Evolutionary conservation across 2,329 filamentous ascomycete species (phyloP), one percentile per base, ranked within the genome.

Genomic region (Aspergillus persii): DNA sequence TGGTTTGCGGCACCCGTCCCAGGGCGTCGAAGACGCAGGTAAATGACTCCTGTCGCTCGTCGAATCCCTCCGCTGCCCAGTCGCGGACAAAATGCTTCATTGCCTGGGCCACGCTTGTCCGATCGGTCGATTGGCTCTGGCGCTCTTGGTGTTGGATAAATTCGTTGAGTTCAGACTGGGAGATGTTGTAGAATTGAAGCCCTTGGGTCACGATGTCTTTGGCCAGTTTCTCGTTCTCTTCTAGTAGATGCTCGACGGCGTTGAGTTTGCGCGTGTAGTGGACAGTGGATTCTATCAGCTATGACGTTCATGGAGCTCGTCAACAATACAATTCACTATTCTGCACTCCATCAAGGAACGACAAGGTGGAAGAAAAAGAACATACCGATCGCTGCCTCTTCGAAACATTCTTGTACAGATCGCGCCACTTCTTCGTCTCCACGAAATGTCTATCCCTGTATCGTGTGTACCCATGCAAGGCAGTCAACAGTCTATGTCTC

Each of bases 1-100:
- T 56, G 3, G 29, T 52, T 18, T 51, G 57, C 11, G 54, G 50
- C 23, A 61, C 59, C 11, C n/a, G 50, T 30, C 54, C 44, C 11
- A 78, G 61, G 0, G 67, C 67, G 8, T 61, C 61, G 11, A 77
- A 49, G 3, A 78, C 67, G 55, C 71, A 76, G 1, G 67, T 68
- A 47, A 76, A 78, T 0, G 73, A 69, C 12, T 75, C 73, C 0
- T 77, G 66, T 1, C 83, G 74, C 61, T 86, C 83, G 41, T 76
- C 69, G 0, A 63, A 59, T 0, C 83, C 84, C 12, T 81, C 77
- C 0, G 69, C 71, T 0, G 83, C 79, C 84, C 84, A 86, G 65
- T 86, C 84, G 4, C 84, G 76, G 2, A 86, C 82, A 58, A 81
- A 82, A 63, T 86, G 84, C 66, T 86, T 86, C 54, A 86, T 65